Base-by-base conservation (phyloP, 2,329 filamentous ascomycete genomes). In the Calonectria multiphialidica region DNA sequence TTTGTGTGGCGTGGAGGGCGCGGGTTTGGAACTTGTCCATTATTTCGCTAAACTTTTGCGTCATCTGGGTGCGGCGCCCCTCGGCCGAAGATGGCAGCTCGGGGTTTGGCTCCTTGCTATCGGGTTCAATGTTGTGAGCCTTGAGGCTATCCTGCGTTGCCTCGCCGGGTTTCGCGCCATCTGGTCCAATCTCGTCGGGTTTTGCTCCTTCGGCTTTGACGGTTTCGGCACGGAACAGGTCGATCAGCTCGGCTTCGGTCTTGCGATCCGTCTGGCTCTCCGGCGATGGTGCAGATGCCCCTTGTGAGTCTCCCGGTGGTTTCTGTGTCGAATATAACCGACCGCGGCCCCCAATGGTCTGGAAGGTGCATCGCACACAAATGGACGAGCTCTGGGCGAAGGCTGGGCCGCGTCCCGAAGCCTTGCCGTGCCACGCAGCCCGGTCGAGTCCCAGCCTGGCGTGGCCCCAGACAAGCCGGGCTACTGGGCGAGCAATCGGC, bases 21-120 rank as follows among this genome's bases (percentile, higher is more conserved):
- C 96, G 95, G 37, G 93, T 91, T 81, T 98, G 95, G 23, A 98
- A 83, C 75, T 94, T 92, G 85, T 99, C 97, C 94, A 98, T 97
- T 81, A 97, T 86, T 45, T 72, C 65, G 70, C 80, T 83, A 66
- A 84, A 83, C 44, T 73, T 80, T 72, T 82, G 80, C 42, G 81
- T 82, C 47, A 85, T 30, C 13, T 80, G 77, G 75, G 75, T 81
- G 25, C 83, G 80, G 12, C 83, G 80, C 47, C 77, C 78, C 44
- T 83, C 81, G n/a, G 77, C 77, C 23, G 79, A 75, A 6, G 83
- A 82, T 7, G 83, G 83, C 15, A 85, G 79, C 59, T 80, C 80
- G 37, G 68, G 72, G 61, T 40, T 62, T 57, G 40, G 64, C 10
- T 64, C 71, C 53, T 47, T 72, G 66, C 65, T 45, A 53, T 76